A percentile compares a stretch with the other conserved stretches of the same genome.
Evolutionary conservation across 75 land plant genomes (phyloP).

Genomic region (Adiantum capillusveneris): DNA sequence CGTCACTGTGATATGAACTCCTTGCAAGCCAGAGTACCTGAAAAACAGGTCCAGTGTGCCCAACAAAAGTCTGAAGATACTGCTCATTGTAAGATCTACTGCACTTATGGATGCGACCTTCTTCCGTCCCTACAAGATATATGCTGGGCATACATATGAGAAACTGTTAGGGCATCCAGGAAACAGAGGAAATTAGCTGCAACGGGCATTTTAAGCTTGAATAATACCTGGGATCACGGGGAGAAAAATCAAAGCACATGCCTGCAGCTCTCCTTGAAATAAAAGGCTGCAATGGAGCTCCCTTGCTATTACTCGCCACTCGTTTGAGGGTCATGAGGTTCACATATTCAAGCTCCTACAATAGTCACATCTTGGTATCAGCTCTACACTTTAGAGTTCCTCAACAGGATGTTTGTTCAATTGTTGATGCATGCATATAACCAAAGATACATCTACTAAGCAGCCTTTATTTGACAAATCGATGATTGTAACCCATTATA

Average conservation of each 20-base stretch:
- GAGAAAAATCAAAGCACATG: conserved; percentile 34
- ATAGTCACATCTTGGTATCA: too few species aligned
- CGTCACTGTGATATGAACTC: too few species aligned
- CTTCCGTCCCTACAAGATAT: conserved; percentile 37
- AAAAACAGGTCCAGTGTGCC: conserved; percentile 42
- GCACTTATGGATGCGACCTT: conserved; percentile 36
- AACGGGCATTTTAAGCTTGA: not conserved
- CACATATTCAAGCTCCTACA: conserved; percentile 37
- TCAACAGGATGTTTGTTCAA: too few species aligned
- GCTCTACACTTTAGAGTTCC: too few species aligned
- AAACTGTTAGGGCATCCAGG: not conserved
- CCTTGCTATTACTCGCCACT: conserved; percentile 24
- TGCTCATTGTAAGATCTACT: conserved; percentile 39
- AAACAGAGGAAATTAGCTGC: not conserved
- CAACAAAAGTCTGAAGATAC: conserved; percentile 25
- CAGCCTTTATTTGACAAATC: too few species aligned
- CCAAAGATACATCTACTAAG: too few species aligned
- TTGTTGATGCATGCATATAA: too few species aligned
- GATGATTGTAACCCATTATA: too few species aligned
- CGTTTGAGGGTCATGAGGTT: conserved; percentile 31
- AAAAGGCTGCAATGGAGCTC: conserved; percentile 34
- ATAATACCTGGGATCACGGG: conserved; percentile 23
- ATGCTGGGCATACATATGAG: conserved; percentile 8
- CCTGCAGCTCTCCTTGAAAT: conserved; percentile 35
- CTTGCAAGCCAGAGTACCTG: conserved; percentile 30